Conservation (phyloP, 257 asterid species). For the Scutellaria galericulata region DNA sequence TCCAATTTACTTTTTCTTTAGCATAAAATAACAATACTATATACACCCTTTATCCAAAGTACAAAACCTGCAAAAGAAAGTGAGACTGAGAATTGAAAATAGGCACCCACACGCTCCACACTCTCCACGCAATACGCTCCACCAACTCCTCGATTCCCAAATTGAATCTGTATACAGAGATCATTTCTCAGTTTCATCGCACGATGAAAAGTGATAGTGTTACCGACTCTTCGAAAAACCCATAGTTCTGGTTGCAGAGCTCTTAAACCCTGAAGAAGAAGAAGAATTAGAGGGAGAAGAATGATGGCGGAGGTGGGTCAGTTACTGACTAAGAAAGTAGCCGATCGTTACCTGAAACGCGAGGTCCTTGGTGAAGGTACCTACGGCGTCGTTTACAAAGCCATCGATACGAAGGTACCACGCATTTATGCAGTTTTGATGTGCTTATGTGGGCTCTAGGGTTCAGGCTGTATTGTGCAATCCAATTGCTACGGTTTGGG, state of each 20-base stretch:
- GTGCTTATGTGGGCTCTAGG: conserved; percentile 18
- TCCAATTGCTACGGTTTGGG: neutral
- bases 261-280: conserved; percentile 23
- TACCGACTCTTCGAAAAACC: conserved; percentile 6
- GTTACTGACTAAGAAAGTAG: conserved; percentile 66
- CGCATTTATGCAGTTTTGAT: neutral
- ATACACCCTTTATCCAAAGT: conserved; percentile 2
- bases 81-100: neutral
- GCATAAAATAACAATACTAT: too few species aligned
- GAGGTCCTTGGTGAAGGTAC: conserved; percentile 94
- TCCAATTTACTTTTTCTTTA: too few species aligned
- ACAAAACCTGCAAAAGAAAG: neutral
- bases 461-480: conserved; percentile 19
- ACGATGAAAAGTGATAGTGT: neutral
- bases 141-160: conserved; percentile 4
- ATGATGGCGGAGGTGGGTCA: conserved; percentile 64
- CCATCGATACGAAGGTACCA: conserved; percentile 83
- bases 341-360: conserved; percentile 83
- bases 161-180: neutral
- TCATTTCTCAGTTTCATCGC: neutral
- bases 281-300: neutral
- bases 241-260: conserved; percentile 13
- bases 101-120: conserved; percentile 27
- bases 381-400: conserved; percentile 90
- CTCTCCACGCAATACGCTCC: conserved; percentile 34